Evolutionary conservation across 148 eudicot species (phyloP).

Genomic region (Limonium bicolor): DNA sequence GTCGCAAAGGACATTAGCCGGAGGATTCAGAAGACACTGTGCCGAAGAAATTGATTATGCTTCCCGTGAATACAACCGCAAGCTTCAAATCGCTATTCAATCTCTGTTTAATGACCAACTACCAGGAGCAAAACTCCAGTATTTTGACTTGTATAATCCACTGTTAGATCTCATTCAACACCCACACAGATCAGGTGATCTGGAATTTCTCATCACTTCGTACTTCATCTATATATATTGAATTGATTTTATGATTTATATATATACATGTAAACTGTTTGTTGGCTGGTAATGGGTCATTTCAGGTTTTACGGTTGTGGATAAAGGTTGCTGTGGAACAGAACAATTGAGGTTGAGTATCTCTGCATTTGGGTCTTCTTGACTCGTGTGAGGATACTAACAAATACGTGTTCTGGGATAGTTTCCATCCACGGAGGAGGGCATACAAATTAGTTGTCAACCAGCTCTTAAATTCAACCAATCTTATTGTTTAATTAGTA

Average conservation of each 20-base stretch:
- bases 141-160: constrained; percentile 35
- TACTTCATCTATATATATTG: neutral
- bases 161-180: constrained; percentile 30
- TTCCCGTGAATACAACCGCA: constrained; percentile 26
- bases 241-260: neutral
- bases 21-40: constrained; percentile 14
- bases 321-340: constrained; percentile 63
- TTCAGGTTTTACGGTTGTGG: constrained; percentile 35
- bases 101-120: no score
- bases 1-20: constrained; percentile 37
- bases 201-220: no score
- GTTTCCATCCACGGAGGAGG: constrained; percentile 42
- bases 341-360: constrained; percentile 30
- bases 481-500: no score
- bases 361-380: constrained; percentile 28
- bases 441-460: constrained; percentile 12
- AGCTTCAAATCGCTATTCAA: constrained; percentile 16
- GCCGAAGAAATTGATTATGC: constrained; percentile 20
- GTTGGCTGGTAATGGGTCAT: neutral
- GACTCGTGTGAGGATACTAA: constrained; percentile 18
- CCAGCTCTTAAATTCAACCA: no score
- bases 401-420: constrained; percentile 52
- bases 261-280: neutral
- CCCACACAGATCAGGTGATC: constrained; percentile 38
- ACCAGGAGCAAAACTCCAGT: no score